Evolutionary conservation across 345 rosid species (phyloP).

Genomic region (Noccaea bulbosa): DNA sequence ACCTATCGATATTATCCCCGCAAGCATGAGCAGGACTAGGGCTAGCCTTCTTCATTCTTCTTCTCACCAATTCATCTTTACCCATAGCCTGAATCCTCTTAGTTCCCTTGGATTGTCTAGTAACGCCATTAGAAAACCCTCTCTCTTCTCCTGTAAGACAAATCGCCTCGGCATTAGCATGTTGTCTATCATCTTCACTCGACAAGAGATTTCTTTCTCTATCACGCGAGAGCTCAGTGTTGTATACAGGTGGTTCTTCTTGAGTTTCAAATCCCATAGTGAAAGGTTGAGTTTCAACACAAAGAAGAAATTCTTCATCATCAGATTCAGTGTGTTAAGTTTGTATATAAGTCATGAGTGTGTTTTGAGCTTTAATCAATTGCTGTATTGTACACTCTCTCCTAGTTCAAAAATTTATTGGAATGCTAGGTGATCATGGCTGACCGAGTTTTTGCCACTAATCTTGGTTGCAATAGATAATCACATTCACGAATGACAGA

Average conservation of each 20-base stretch:
- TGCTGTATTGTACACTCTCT: too few species aligned
- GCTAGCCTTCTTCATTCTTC: conserved; percentile 52
- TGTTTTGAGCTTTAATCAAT: too few species aligned
- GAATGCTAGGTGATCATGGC: too few species aligned
- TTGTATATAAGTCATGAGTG: too few species aligned
- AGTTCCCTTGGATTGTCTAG: conserved; percentile 51
- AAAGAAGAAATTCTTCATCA: conserved; percentile 41
- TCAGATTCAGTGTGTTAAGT: conserved; percentile 38
- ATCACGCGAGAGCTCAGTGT: conserved; percentile 36
- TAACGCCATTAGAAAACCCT: conserved; percentile 36
- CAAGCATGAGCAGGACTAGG: conserved; percentile 41
- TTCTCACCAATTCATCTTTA: conserved; percentile 41
- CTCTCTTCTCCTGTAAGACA: conserved; percentile 41
- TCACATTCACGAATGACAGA: too few species aligned
- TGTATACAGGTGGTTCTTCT: conserved; percentile 35
- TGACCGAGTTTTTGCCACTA: too few species aligned
- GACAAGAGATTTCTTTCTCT: conserved; percentile 33
- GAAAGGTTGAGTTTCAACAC: conserved; percentile 49
- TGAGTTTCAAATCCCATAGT: conserved; percentile 38
- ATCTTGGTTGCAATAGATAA: too few species aligned
- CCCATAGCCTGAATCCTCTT: conserved; percentile 46
- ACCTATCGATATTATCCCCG: conserved; percentile 28
- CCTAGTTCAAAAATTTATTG: too few species aligned
- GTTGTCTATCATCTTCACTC: conserved; percentile 34
- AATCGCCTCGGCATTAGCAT: conserved; percentile 33